Conservation (phyloP, 768 basidiomycete species). For the Amyloporia xantha region DNA sequence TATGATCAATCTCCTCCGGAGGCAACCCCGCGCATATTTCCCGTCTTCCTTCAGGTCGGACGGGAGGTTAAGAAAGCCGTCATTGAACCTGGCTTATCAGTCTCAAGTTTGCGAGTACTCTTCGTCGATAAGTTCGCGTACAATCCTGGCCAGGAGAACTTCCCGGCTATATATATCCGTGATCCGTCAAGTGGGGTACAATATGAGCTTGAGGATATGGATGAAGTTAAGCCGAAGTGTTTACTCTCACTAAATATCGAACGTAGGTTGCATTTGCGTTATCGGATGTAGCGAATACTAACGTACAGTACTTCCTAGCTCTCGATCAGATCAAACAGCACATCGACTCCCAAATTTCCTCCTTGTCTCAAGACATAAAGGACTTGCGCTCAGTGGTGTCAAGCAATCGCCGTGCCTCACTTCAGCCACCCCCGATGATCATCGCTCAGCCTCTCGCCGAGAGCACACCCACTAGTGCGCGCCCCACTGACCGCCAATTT, state of each 20-base stretch:
- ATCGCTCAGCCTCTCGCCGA: constrained; percentile 51
- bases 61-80: constrained; percentile 83
- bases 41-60: constrained; percentile 85
- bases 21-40: constrained; percentile 31
- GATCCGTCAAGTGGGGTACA: constrained; percentile 90
- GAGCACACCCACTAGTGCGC: constrained; percentile 53
- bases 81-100: constrained; percentile 64
- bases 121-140: constrained; percentile 96
- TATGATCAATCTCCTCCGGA: constrained; percentile 1
- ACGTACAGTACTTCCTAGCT: constrained; percentile 42
- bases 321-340: constrained; percentile 99
- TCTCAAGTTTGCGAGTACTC: constrained; percentile 71
- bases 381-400: constrained; percentile 70
- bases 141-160: constrained; percentile 87
- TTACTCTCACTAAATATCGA: constrained; percentile 92
- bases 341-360: constrained; percentile 86
- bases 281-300: constrained; percentile 1
- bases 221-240: constrained; percentile 85
- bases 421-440: constrained; percentile 39
- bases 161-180: constrained; percentile 92
- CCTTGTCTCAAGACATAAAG: constrained; percentile 81
- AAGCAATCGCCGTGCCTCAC: constrained; percentile 45
- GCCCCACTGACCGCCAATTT: constrained; percentile 75
- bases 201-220: constrained; percentile 93
- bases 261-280: constrained; percentile 53